Conservation (phyloP, 805 yeast genomes). For the Candida patagonica region DNA sequence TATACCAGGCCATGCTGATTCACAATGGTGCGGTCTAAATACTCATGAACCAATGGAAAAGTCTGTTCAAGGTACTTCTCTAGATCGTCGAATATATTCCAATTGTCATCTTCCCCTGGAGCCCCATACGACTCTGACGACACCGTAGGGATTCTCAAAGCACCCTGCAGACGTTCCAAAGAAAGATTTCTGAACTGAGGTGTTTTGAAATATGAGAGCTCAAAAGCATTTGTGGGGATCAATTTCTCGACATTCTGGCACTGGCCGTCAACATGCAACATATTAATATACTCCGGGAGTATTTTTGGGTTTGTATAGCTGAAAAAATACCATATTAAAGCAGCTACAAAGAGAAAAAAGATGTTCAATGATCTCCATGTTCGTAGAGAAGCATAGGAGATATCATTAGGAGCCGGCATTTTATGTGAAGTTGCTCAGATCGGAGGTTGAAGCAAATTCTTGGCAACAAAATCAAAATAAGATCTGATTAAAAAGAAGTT, state of each 20-base stretch:
- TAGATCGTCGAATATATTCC: constrained; percentile 38
- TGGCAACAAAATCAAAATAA: too few species aligned
- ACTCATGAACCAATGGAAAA: constrained; percentile 44
- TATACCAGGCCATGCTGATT: constrained; percentile 54
- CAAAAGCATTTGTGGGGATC: neutral
- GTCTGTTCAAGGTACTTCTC: constrained; percentile 42
- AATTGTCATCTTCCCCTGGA: constrained; percentile 39
- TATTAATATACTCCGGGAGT: neutral
- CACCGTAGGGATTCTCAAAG: constrained; percentile 52
- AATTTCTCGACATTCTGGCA: neutral
- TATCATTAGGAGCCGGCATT: too few species aligned
- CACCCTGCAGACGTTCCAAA: constrained; percentile 38
- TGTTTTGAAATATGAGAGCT: constrained; percentile 5
- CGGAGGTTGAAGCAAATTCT: too few species aligned
- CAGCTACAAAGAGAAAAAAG: too few species aligned
- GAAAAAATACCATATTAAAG: too few species aligned
- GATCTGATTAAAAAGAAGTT: too few species aligned
- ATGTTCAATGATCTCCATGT: too few species aligned
- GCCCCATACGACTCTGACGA: constrained; percentile 42
- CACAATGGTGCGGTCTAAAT: constrained; percentile 43
- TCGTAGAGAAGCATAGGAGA: too few species aligned
- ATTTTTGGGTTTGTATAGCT: too few species aligned
- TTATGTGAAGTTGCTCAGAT: too few species aligned
- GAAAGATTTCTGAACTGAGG: constrained; percentile 6
- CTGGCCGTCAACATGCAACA: neutral